Percentiles rank a stretch among this genome's conserved stretches.
phyloP scores from a whole-genome alignment of 2,329 filamentous ascomycete genomes.

The Fusarium buharicum region DNA sequence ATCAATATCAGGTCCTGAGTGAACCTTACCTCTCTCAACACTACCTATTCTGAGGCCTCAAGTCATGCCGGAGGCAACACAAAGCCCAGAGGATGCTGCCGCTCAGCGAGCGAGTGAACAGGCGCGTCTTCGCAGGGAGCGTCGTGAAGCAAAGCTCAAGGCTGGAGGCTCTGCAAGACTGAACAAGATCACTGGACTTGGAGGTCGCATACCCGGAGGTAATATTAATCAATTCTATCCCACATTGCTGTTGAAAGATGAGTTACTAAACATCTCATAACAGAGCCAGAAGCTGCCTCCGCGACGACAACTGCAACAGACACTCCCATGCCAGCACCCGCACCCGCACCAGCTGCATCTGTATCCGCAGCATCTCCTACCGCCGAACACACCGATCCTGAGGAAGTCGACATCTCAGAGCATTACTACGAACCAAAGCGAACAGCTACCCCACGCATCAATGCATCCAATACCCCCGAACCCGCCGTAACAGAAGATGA shows the following conservation, averaged over 20 bases:
- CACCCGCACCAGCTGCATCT: slow-evolving; percentile 47
- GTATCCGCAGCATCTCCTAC: slow-evolving; percentile 46
- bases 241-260: not conserved
- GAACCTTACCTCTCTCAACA: slow-evolving; percentile 6
- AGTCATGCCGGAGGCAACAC: slow-evolving; percentile 54
- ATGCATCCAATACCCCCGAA: slow-evolving; percentile 46
- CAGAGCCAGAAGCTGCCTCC: slow-evolving; percentile 22
- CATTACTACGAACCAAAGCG: slow-evolving; percentile 72
- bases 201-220: slow-evolving; percentile 55
- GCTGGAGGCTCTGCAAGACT: slow-evolving; percentile 75
- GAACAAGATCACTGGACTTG: slow-evolving; percentile 78
- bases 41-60: not conserved
- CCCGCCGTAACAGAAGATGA: slow-evolving; percentile 64
- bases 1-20: slow-evolving; percentile 8
- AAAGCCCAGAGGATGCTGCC: slow-evolving; percentile 56
- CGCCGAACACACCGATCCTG: slow-evolving; percentile 68
- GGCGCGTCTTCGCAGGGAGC: slow-evolving; percentile 80
- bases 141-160: slow-evolving; percentile 81
- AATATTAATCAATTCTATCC: not conserved
- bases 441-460: slow-evolving; percentile 45
- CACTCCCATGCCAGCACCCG: slow-evolving; percentile 45
- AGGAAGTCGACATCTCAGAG: slow-evolving; percentile 82
- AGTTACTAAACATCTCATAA: not conserved
- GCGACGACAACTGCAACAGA: slow-evolving; percentile 43
- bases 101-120: slow-evolving; percentile 69